A percentile compares a stretch with the other conserved stretches of the same genome.
Conservation (phyloP, 2,329 filamentous ascomycete genomes). For the Corinectria fuckeliana region DNA sequence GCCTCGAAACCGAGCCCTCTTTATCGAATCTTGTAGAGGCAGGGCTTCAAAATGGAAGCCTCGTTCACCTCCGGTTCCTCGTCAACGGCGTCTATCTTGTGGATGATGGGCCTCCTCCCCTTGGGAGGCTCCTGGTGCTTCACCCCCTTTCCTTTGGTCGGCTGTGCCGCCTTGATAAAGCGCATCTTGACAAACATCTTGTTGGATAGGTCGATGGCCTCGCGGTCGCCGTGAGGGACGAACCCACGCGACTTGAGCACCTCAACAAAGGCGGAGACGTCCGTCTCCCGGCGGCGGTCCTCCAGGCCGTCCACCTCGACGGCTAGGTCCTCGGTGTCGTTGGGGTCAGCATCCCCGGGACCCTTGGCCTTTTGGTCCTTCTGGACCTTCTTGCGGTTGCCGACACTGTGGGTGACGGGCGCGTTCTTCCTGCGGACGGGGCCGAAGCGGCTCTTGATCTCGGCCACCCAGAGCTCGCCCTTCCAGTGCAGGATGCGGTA, state of each 20-base stretch:
- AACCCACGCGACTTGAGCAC: conserved; percentile 84
- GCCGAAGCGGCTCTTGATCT: conserved; percentile 91
- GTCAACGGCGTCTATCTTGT: conserved; percentile 60
- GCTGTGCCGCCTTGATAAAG: conserved; percentile 83
- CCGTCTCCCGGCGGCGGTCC: conserved; percentile 73
- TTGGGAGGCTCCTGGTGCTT: conserved; percentile 62
- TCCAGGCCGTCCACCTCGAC: conserved; percentile 75
- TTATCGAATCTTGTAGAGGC: conserved; percentile 89
- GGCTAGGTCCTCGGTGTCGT: conserved; percentile 63
- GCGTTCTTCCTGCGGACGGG: conserved; percentile 48
- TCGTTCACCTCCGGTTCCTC: conserved; percentile 70
- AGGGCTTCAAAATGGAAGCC: conserved; percentile 80
- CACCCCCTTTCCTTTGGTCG: conserved; percentile 77
- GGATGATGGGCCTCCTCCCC: conserved; percentile 61
- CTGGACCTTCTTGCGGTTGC: conserved; percentile 65
- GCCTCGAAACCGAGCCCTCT: not conserved
- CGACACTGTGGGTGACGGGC: conserved; percentile 72
- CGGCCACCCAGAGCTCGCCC: conserved; percentile 95
- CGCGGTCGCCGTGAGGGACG: conserved; percentile 71
- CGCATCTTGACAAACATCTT: conserved; percentile 99
- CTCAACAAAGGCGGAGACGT: conserved; percentile 85
- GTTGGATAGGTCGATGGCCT: conserved; percentile 81
- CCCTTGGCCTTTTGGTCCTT: conserved; percentile 56
- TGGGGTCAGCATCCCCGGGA: conserved; percentile 54
- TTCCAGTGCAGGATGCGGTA: conserved; percentile 91